Conservation (phyloP, 73 alveolate species). For the Uronychia setigera region DNA sequence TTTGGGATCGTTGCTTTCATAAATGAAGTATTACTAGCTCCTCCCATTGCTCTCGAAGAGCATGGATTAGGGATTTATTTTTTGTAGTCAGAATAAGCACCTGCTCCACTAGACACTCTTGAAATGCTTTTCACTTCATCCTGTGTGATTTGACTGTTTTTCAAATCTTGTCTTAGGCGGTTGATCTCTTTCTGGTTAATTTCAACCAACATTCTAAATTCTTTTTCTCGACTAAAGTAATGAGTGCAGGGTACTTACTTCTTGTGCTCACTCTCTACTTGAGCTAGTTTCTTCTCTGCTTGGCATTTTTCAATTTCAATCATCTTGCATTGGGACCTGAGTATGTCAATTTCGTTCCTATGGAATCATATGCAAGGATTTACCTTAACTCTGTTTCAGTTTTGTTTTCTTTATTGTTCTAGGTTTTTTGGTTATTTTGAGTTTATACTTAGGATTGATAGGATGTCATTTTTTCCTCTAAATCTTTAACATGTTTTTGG, state of each 20-base stretch:
- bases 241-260: neutral
- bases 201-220: neutral
- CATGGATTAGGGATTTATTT: too few species aligned
- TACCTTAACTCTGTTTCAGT: neutral
- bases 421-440: too few species aligned
- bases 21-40: neutral
- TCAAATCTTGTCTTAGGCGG: neutral
- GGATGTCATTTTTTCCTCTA: too few species aligned
- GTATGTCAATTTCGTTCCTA: neutral
- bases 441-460: too few species aligned
- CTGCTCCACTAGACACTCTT: neutral
- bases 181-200: neutral
- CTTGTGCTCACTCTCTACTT: neutral
- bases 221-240: neutral
- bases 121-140: neutral
- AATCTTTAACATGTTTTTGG: neutral
- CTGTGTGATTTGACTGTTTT: neutral
- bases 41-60: neutral
- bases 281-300: neutral
- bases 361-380: neutral
- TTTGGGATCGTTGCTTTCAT: neutral
- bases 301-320: neutral
- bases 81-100: too few species aligned
- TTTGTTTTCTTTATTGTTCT: neutral
- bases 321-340: conserved; percentile 1